Conservation (phyloP, 2,329 filamentous ascomycete genomes). For the Lachnellula occidentalis region DNA sequence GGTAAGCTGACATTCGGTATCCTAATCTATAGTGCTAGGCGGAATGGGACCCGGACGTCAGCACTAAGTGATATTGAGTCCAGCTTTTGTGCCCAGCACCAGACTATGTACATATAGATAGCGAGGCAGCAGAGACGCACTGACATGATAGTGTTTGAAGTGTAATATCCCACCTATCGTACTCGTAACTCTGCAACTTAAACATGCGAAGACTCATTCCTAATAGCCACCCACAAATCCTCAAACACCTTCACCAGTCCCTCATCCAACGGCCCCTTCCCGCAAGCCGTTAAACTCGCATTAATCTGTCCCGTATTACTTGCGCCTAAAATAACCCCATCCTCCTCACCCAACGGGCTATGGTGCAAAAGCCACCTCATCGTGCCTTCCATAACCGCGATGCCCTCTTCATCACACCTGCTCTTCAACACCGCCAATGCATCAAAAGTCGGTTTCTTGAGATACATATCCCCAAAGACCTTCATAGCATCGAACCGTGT, state of each 20-base stretch:
- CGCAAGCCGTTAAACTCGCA: not conserved
- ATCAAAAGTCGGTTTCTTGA: constrained; percentile 1
- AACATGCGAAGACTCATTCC: no score
- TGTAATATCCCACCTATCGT: no score
- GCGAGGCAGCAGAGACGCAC: no score
- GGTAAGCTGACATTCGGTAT: no score
- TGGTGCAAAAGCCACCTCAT: constrained; percentile 6
- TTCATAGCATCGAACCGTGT: constrained; percentile 5
- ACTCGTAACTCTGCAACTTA: no score
- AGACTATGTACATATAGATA: no score
- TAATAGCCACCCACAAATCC: not conserved
- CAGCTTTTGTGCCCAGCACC: no score
- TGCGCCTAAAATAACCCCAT: constrained; percentile 2
- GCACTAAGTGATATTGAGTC: no score
- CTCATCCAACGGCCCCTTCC: not conserved
- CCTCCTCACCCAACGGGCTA: not conserved
- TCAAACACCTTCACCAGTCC: not conserved
- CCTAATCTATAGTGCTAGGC: no score
- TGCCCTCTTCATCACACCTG: not conserved
- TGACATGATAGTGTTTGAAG: no score
- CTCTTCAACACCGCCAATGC: not conserved
- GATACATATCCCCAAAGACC: constrained; percentile 2
- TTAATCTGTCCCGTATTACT: constrained; percentile 2
- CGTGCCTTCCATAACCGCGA: constrained; percentile 3
- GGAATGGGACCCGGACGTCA: no score